Percentiles rank a stretch among this genome's conserved stretches.
Conservation (phyloP, 2,329 filamentous ascomycete species). For the Cladosporium colombiae region DNA sequence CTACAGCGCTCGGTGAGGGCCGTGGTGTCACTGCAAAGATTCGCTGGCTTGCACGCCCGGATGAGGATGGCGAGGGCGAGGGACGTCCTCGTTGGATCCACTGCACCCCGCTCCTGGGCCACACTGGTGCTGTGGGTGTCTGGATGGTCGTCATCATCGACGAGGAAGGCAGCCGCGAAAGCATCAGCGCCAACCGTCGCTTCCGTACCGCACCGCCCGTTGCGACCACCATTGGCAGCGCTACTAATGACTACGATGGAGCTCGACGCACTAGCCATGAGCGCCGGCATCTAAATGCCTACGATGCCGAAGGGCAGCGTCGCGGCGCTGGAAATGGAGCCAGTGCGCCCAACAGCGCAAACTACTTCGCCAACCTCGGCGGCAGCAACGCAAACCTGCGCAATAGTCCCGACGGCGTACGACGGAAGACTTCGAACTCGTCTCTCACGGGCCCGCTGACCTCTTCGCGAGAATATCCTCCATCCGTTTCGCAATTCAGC, state of each 20-base stretch:
- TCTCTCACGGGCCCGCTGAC: slow-evolving; percentile 12
- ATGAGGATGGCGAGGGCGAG: slow-evolving; percentile 46
- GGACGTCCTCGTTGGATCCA: slow-evolving; percentile 74
- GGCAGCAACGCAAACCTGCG: slow-evolving; percentile 1
- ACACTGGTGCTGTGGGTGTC: slow-evolving; percentile 68
- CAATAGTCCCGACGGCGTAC: neutral
- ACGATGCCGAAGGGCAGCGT: slow-evolving; percentile 12
- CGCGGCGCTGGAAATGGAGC: slow-evolving; percentile 15
- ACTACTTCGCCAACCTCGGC: slow-evolving; percentile 8
- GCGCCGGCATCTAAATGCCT: slow-evolving; percentile 15
- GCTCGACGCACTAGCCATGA: neutral
- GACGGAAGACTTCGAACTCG: neutral
- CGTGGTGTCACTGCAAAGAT: slow-evolving; percentile 74
- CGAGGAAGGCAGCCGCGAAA: slow-evolving; percentile 44
- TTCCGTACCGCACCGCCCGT: slow-evolving; percentile 41
- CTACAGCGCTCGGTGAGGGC: slow-evolving; percentile 65
- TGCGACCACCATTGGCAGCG: slow-evolving; percentile 35
- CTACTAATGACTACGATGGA: slow-evolving; percentile 34
- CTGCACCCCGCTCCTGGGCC: slow-evolving; percentile 70
- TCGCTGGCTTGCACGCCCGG: slow-evolving; percentile 61
- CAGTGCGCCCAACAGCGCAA: slow-evolving; percentile 13
- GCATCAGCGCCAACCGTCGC: slow-evolving; percentile 27
- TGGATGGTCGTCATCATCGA: slow-evolving; percentile 79
- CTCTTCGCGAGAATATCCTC: slow-evolving; percentile 15
- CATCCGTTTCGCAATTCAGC: slow-evolving; percentile 16